Evolutionary conservation across 2,329 filamentous ascomycete genomes (phyloP), one percentile per base, ranked within the genome.

Genomic region (Fusarium mangiferae): DNA sequence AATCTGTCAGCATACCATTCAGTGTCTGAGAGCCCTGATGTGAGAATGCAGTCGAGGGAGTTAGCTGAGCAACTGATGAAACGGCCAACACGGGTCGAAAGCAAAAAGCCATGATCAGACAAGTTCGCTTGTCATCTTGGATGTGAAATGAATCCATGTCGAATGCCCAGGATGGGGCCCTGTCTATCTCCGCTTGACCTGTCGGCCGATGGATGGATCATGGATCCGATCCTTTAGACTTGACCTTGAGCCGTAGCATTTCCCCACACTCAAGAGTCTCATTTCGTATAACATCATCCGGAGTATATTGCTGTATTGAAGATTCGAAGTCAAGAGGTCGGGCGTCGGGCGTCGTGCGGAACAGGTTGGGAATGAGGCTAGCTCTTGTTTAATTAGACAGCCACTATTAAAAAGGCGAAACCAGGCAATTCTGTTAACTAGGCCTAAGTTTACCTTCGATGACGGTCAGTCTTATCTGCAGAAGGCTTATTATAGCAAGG

Each of bases 211-310:
- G 69, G 24, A 69, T 54, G 66, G 52, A 49, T 60, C 41, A 69
- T 70, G 59, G 52, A 49, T 60, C 41, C 41, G 30, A 48, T 58
- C 30, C 18, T 58, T 35, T 17, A 58, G 41, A n/a, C 24, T 58
- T 48, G 24, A 48, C 72, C 56, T 59, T 59, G 72, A 68, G 62
- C 44, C 49, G 59, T 51, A 36, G 30, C 54, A 54, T 54, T 66
- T 74, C 72, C 64, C 68, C 68, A 75, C 68, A 75, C 48, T 58
- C 45, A 48, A 57, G 46, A 38, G 48, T 69, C 59, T 72, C 67
- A 74, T 74, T 56, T 57, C 45, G 59, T 75, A 61, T 45, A 75
- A 75, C 72, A 52, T 69, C 72, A 72, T 74, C 57, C 49, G 52
- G 64, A 59, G 57, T 36, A 28, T 36, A 44, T 42, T 44, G 35